Evolutionary conservation across 1,284 basidiomycete species (phyloP).

Genomic region (Boletus calvinii): DNA sequence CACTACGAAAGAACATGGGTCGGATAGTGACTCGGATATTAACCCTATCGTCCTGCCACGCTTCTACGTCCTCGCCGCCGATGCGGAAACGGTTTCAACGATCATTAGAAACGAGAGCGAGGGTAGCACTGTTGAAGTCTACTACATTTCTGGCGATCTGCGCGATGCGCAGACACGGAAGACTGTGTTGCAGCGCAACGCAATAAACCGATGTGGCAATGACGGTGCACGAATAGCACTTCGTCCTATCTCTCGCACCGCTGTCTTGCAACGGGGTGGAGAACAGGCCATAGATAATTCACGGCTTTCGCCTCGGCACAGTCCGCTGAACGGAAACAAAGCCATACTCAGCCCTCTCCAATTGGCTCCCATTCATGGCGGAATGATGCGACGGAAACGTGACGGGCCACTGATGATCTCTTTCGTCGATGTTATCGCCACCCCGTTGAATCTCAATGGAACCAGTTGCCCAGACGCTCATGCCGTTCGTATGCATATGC

Average conservation of each 20-base stretch:
- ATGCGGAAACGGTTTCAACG: conserved; percentile 55
- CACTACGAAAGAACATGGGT: conserved; percentile 20
- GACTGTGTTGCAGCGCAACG: conserved; percentile 58
- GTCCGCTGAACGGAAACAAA: conserved; percentile 30
- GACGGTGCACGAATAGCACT: conserved; percentile 59
- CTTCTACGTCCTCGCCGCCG: conserved; percentile 66
- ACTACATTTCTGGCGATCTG: conserved; percentile 56
- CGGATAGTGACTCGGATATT: conserved; percentile 39
- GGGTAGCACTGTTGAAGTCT: conserved; percentile 54
- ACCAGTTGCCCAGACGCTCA: conserved; percentile 44
- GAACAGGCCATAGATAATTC: conserved; percentile 25
- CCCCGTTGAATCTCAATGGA: conserved; percentile 43
- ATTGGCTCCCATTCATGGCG: conserved; percentile 24
- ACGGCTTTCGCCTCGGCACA: conserved; percentile 34
- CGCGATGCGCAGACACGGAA: conserved; percentile 58
- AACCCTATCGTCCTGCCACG: conserved; percentile 58
- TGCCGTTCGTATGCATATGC: conserved; percentile 55
- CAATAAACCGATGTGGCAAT: conserved; percentile 53
- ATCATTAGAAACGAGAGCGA: conserved; percentile 58
- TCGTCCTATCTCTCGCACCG: conserved; percentile 37
- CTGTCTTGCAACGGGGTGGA: conserved; percentile 28
- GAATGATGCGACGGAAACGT: conserved; percentile 37
- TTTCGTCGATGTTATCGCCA: conserved; percentile 52
- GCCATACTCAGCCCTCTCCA: conserved; percentile 17
- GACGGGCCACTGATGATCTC: conserved; percentile 65